Evolutionary conservation across 2,329 filamentous ascomycete genomes (phyloP).

Genomic region (Alternaria atra): DNA sequence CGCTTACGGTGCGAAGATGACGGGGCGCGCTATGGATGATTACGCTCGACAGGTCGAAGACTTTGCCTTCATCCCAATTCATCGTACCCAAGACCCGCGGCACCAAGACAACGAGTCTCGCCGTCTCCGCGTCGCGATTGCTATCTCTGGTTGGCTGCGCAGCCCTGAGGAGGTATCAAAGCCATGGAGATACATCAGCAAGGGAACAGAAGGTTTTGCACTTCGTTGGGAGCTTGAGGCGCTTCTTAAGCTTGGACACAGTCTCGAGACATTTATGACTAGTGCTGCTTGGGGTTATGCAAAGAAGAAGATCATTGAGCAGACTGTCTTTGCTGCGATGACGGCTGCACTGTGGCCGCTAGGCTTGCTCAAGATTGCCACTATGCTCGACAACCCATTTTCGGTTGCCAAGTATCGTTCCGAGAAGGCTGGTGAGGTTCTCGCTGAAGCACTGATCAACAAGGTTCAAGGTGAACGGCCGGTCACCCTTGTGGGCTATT

Average conservation of each 20-base stretch:
- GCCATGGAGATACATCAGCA: constrained; percentile 80
- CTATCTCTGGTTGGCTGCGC: constrained; percentile 82
- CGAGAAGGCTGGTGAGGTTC: constrained; percentile 79
- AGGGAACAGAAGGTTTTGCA: constrained; percentile 79
- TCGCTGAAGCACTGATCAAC: constrained; percentile 84
- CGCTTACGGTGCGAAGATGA: constrained; percentile 86
- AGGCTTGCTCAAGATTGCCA: constrained; percentile 56
- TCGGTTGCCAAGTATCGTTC: constrained; percentile 77
- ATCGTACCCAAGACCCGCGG: constrained; percentile 53
- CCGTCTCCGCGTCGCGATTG: constrained; percentile 78
- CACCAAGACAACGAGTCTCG: constrained; percentile 60
- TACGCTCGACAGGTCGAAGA: constrained; percentile 88
- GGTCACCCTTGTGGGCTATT: constrained; percentile 83
- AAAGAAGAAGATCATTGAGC: constrained; percentile 77
- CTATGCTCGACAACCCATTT: constrained; percentile 83
- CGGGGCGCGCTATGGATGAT: constrained; percentile 85
- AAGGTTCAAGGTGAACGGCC: constrained; percentile 82
- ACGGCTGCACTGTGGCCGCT: constrained; percentile 61
- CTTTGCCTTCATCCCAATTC: constrained; percentile 82
- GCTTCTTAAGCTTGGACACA: constrained; percentile 78
- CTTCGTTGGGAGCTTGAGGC: constrained; percentile 84
- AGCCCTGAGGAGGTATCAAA: constrained; percentile 75
- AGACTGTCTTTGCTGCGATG: constrained; percentile 59
- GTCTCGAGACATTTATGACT: constrained; percentile 79
- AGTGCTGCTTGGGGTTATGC: constrained; percentile 83